These are phyloP conservation scores for Pseudogymnoascus sp. DNA, from an alignment of 2,329 filamentous ascomycete species.

Conservation along the genomic window DNA sequence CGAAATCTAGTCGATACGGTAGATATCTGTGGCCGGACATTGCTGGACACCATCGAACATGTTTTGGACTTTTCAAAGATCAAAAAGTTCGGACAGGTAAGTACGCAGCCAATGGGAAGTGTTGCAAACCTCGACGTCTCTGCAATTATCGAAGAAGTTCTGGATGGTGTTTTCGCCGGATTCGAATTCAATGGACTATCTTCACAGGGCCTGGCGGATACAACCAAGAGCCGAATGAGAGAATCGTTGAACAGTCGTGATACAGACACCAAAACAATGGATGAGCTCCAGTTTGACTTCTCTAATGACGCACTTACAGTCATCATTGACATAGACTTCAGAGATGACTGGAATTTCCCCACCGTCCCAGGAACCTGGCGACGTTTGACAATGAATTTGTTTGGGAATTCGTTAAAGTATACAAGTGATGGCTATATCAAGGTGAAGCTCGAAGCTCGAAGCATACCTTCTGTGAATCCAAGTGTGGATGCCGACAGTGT, in stretches of 20 bases:
- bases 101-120: conserved; percentile 17
- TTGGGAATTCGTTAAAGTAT: conserved; percentile 54
- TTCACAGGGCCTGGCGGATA: conserved; percentile 20
- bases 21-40: conserved; percentile 41
- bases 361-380: conserved; percentile 21
- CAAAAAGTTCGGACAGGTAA: conserved; percentile 29
- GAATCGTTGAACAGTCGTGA: neutral
- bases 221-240: conserved; percentile 13
- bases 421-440: conserved; percentile 43
- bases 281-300: conserved; percentile 22
- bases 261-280: neutral
- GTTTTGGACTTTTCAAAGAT: conserved; percentile 47
- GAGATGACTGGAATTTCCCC: conserved; percentile 26
- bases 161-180: conserved; percentile 29
- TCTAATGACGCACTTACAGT: conserved; percentile 31
- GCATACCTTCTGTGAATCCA: neutral
- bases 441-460: conserved; percentile 25
- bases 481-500: neutral
- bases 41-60: conserved; percentile 45
- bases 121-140: conserved; percentile 26
- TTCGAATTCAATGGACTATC: conserved; percentile 24
- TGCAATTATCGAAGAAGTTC: conserved; percentile 29
- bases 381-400: conserved; percentile 48
- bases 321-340: conserved; percentile 31
- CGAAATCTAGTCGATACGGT: conserved; percentile 38